Evolutionary conservation across 73 alveolate species (phyloP), one percentile per base, ranked within the genome.

Genomic region (Tetrahymena malaccensis): DNA sequence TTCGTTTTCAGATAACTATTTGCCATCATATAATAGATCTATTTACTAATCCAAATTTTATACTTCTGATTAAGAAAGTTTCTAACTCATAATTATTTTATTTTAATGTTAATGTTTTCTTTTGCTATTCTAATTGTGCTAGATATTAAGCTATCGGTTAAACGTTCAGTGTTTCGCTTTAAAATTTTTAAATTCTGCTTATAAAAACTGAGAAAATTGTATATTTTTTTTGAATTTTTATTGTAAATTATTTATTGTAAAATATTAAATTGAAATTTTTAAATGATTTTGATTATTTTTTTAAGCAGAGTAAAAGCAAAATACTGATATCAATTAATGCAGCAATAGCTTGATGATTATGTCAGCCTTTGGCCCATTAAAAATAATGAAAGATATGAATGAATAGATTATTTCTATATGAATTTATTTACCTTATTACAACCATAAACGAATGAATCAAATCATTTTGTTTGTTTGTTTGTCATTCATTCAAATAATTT

Each of bases 1-100:
- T 95, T 98, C 99, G 84, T 57, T 96, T 97, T 99, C 99, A 84
- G 98, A 57, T 43, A 98, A 95, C 33, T 99, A 99, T 50, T 94
- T 93, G 85, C 98, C 94, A 50, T 93, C 84, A 94, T 94, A 93
- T 35, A 97, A 94, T 96, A 89, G 44, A 55, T 94, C 93, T 35
- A 96, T 95, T 21, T 95, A 93, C 43, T 96, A 93, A 93, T 96
- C 98, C 70, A 96, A 56, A 31, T 70, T 70, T 70, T 27, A 70
- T n/a, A 70, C 37, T 70, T 70, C 89, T 19, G 37, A 34, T 70
- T 70, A 31, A 6, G 89, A 19, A 70, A 70, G 89, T 31, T 70
- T 70, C 37, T 70, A 70, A 70, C 89, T 70, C 89, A 70, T 70
- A 19, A 12, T 70, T 10, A 70, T n/a, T 9, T 27, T 70, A n/a